phyloP scores from a whole-genome alignment of 2,329 filamentous ascomycete genomes.

The Verticillium dahliae region DNA sequence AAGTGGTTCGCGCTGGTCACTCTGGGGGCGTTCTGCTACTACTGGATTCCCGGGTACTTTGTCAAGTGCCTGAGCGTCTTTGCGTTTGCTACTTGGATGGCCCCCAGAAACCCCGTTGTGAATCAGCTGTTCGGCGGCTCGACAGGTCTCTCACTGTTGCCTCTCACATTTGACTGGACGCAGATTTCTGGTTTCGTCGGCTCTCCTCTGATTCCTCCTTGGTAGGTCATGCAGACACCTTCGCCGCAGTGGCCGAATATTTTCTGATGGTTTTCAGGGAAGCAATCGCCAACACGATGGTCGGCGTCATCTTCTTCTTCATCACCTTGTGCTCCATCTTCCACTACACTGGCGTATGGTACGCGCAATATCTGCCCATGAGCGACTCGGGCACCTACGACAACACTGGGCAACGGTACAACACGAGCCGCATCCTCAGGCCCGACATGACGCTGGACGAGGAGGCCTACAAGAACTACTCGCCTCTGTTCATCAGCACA shows the following conservation, averaged over 20 bases:
- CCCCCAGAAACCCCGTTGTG: constrained; percentile 58
- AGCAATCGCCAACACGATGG: constrained; percentile 66
- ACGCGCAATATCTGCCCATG: constrained; percentile 58
- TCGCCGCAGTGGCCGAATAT: no score
- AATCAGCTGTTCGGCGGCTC: constrained; percentile 69
- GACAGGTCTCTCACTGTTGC: constrained; percentile 61
- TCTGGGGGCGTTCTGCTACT: constrained; percentile 53
- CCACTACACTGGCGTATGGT: constrained; percentile 63
- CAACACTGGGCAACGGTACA: constrained; percentile 58
- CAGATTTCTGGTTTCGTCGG: constrained; percentile 63
- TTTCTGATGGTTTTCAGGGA: constrained; percentile 35
- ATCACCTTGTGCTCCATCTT: constrained; percentile 52
- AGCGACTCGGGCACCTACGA: constrained; percentile 66
- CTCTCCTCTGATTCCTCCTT: constrained; percentile 64
- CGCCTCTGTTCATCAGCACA: constrained; percentile 63
- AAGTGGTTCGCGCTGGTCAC: constrained; percentile 57
- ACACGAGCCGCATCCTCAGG: constrained; percentile 58
- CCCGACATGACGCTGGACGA: constrained; percentile 56
- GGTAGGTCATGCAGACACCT: constrained; percentile 30
- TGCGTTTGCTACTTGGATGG: constrained; percentile 66
- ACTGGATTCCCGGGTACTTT: constrained; percentile 64
- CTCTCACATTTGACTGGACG: constrained; percentile 73
- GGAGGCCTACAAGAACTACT: constrained; percentile 59
- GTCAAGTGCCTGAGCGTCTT: constrained; percentile 65
- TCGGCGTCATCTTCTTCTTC: constrained; percentile 61